These are phyloP conservation scores for Umbelopsis sp. DNA, from an alignment of 371 early-diverging fungal genomes.

Conservation along the genomic window DNA sequence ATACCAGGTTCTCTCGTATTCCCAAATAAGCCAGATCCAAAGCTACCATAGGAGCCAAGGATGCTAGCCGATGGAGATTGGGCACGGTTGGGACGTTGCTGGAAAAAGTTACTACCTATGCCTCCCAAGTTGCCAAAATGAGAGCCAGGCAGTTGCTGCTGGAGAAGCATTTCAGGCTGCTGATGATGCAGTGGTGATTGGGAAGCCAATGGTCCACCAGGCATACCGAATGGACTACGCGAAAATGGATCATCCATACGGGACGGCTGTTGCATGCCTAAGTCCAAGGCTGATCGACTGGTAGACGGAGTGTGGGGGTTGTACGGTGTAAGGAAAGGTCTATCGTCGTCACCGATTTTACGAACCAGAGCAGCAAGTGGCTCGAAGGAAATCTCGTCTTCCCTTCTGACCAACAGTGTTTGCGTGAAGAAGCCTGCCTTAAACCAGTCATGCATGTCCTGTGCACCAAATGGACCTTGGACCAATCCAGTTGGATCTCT, in stretches of 20 bases:
- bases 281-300: conserved; percentile 17
- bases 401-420: conserved; percentile 72
- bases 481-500: conserved; percentile 79
- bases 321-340: conserved; percentile 63
- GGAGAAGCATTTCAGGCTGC: conserved; percentile 11
- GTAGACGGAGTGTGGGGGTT: conserved; percentile 25
- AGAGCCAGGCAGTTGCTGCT: conserved; percentile 10
- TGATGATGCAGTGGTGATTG: conserved; percentile 13
- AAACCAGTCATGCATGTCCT: conserved; percentile 90
- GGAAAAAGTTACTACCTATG: not conserved
- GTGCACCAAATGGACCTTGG: conserved; percentile 81
- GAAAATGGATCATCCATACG: conserved; percentile 30
- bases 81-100: conserved; percentile 12
- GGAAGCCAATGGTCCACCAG: not conserved
- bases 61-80: conserved; percentile 30
- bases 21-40: conserved; percentile 35
- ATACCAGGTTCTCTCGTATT: conserved; percentile 24
- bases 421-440: conserved; percentile 78
- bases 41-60: conserved; percentile 26
- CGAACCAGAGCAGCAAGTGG: conserved; percentile 65
- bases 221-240: conserved; percentile 24
- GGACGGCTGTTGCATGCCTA: conserved; percentile 21
- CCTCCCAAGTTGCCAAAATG: conserved; percentile 3
- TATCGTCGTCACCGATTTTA: conserved; percentile 63
- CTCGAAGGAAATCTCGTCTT: conserved; percentile 73